Conservation (phyloP, 2,329 filamentous ascomycete genomes). For the Ophiostoma perfectum region DNA sequence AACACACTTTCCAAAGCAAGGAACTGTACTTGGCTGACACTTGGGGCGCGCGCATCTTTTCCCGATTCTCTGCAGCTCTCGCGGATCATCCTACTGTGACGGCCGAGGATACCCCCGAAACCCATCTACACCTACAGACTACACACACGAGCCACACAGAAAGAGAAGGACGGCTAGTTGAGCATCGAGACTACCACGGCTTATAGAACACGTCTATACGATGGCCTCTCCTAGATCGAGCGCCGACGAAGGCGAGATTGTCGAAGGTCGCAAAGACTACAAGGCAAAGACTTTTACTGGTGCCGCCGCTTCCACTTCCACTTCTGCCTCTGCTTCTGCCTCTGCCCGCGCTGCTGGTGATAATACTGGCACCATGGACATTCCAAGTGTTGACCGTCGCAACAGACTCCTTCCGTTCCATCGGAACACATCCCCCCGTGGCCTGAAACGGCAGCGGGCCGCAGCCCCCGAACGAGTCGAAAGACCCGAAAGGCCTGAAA, state of each 20-base stretch:
- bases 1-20: background rate
- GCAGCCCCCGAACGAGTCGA: conserved; percentile 36
- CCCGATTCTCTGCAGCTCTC: conserved; percentile 24
- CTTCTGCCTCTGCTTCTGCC: background rate
- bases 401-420: conserved; percentile 60
- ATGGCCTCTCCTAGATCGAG: conserved; percentile 44
- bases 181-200: too few relatives aligned
- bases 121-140: background rate
- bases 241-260: conserved; percentile 83
- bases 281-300: conserved; percentile 71
- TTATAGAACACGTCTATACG: background rate
- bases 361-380: conserved; percentile 45
- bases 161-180: background rate
- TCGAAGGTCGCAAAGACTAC: conserved; percentile 56
- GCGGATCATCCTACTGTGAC: conserved; percentile 26
- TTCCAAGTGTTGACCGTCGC: conserved; percentile 85
- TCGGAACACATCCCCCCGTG: conserved; percentile 58
- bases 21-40: conserved; percentile 24
- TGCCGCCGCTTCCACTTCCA: conserved; percentile 20
- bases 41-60: conserved; percentile 17
- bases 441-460: conserved; percentile 59
- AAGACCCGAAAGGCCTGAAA: background rate
- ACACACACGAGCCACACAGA: background rate
- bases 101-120: conserved; percentile 2
- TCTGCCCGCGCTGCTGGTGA: background rate